Conservation (phyloP, 345 rosid species). For the Draba incana region DNA sequence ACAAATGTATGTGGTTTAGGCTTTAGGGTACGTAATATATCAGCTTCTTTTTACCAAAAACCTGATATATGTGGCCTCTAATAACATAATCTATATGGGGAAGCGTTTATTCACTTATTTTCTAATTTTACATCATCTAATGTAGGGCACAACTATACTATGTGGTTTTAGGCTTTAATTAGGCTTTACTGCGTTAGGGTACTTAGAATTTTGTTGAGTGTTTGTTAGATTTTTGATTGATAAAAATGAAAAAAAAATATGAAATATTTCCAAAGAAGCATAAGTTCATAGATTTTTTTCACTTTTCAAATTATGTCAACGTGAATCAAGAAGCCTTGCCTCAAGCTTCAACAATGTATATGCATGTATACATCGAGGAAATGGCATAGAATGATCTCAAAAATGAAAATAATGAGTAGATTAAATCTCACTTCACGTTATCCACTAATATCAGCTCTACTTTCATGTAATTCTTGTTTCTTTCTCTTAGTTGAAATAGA, state of each 20-base stretch:
- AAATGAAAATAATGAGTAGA: background rate
- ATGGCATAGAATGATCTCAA: background rate
- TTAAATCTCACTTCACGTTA: background rate
- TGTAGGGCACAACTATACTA: no score
- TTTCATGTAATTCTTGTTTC: background rate
- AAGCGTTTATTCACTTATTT: no score
- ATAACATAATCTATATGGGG: no score
- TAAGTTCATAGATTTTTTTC: background rate
- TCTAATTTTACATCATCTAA: no score
- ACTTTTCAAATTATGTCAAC: background rate
- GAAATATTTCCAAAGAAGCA: background rate
- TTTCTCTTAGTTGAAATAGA: no score
- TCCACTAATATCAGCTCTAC: background rate
- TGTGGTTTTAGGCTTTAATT: no score
- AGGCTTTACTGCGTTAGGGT: no score
- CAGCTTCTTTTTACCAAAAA: no score
- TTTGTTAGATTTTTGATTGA: constrained; percentile 1
- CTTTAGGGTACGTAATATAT: background rate
- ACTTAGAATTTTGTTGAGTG: background rate
- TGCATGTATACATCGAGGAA: background rate
- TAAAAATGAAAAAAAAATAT: background rate
- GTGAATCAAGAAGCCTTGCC: background rate
- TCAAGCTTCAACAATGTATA: background rate
- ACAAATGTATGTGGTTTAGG: background rate
- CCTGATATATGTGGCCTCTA: no score